Evolutionary conservation across 306 rosid genomes (phyloP).

Genomic region (Quercus aquifolioides): DNA sequence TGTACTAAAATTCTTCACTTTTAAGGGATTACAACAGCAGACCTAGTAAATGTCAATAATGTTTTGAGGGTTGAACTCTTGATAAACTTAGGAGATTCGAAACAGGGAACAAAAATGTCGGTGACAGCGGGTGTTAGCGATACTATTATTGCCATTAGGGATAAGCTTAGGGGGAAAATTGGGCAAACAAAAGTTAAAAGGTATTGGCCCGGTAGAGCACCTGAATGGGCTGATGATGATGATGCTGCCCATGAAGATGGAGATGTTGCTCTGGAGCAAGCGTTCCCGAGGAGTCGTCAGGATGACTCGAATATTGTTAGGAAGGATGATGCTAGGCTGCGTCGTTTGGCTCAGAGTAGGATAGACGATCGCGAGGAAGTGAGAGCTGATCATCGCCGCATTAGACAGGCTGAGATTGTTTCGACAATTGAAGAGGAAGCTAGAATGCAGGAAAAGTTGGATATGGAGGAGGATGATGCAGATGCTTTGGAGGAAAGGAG

Average conservation of each 20-base stretch:
- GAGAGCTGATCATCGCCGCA: conserved; percentile 88
- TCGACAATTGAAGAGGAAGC: conserved; percentile 88
- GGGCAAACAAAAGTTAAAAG: conserved; percentile 87
- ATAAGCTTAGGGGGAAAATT: conserved; percentile 90
- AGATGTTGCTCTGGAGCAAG: conserved; percentile 70
- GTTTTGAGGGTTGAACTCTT: no score
- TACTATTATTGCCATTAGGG: conserved; percentile 76
- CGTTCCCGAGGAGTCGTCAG: conserved; percentile 46
- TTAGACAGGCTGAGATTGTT: conserved; percentile 91
- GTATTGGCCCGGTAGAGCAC: conserved; percentile 97
- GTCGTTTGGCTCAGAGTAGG: conserved; percentile 73
- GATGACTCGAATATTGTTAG: conserved; percentile 48
- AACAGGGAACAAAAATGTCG: conserved; percentile 47
- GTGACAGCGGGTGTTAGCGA: conserved; percentile 99
- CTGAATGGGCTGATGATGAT: conserved; percentile 88
- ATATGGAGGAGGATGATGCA: conserved; percentile 72
- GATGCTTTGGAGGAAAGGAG: conserved; percentile 83
- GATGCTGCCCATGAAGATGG: background rate
- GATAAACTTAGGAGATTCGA: no score
- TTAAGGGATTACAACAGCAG: no score
- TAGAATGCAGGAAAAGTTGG: conserved; percentile 81
- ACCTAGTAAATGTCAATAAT: no score
- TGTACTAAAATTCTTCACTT: no score
- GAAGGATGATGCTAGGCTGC: conserved; percentile 79
- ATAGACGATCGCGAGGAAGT: conserved; percentile 87